Evolutionary conservation across 192 early-diverging fungal genomes (phyloP), one percentile per base, ranked within the genome.

Genomic region (Geranomyces variabilis): DNA sequence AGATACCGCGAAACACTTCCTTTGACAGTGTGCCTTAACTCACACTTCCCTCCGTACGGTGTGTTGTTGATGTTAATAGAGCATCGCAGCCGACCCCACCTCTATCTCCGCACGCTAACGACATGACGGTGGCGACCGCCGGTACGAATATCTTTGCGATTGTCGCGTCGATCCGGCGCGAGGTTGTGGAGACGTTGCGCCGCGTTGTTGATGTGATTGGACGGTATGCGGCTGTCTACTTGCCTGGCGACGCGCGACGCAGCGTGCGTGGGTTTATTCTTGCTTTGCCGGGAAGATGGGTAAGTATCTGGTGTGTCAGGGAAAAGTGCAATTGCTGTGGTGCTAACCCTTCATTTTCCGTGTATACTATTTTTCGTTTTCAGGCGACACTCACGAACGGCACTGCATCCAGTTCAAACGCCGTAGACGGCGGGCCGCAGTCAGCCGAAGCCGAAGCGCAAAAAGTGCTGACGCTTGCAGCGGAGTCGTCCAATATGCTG

Each of bases 191-290:
- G 22, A 94, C 94, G 0, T 80, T 98, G 29, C 85, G 93, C 28
- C 89, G 89, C 31, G 96, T 94, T 0, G 92, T 98, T 4, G 91
- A 90, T 45, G 88, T 98, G 8, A 84, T 98, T 34, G 90, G 90
- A 26, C 86, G 89, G 36, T 93, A 97, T 75, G 94, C 96, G 21
- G 90, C 91, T 15, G 82, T 88, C 5, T 90, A 90, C 58, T 80
- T 98, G 46, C 93, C 96, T 2, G 90, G 88, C 48, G 91, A 90
- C 41, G 93, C 94, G 29, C 82, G 91, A 36, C 78, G 85, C 48
- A 88, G 79, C 45, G 96, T 98, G 13, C 86, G 93, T 22, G 85
- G 83, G 6, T 92, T 98, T 67, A 95, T 98, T 44, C 77, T 97
- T 9, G 79, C 80, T 0, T 78, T 98, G 73, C 96, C 96, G 5